Evolutionary conservation across 257 asterid genomes (phyloP).

Genomic region (Fraxinus cuspidata): DNA sequence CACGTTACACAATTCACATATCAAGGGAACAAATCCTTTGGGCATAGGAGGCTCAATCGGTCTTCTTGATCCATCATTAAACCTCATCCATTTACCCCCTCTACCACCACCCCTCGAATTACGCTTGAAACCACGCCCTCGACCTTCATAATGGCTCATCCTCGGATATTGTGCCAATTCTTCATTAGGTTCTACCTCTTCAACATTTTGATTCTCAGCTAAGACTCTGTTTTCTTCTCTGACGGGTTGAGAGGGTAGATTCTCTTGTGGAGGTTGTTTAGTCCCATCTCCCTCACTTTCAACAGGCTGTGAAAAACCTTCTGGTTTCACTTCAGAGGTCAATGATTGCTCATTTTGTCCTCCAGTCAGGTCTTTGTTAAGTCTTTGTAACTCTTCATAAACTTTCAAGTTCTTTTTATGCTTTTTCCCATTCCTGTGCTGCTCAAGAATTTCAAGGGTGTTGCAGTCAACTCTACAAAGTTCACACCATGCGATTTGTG

Average conservation of each 20-base stretch:
- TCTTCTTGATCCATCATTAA: conserved; percentile 34
- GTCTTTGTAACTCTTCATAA: conserved; percentile 42
- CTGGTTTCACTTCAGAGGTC: conserved; percentile 30
- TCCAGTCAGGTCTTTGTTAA: conserved; percentile 29
- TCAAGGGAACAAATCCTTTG: conserved; percentile 50
- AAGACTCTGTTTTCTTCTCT: conserved; percentile 33
- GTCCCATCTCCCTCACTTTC: conserved; percentile 25
- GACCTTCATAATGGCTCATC: conserved; percentile 28
- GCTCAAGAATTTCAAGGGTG: conserved; percentile 53
- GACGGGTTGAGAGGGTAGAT: conserved; percentile 31
- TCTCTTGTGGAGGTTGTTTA: conserved; percentile 30
- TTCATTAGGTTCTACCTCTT: conserved; percentile 31
- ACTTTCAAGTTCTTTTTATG: conserved; percentile 57
- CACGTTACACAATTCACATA: conserved; percentile 61
- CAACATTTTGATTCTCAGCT: conserved; percentile 36
- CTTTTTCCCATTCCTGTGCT: conserved; percentile 59
- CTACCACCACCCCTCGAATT: conserved; percentile 44
- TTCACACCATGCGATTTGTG: conserved; percentile 48
- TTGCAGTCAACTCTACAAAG: conserved; percentile 66
- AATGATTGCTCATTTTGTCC: conserved; percentile 32
- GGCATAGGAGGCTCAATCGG: conserved; percentile 45
- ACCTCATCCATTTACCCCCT: conserved; percentile 34
- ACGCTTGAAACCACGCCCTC: conserved; percentile 44
- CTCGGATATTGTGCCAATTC: conserved; percentile 26
- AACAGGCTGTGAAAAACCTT: conserved; percentile 32